A percentile compares a stretch with the other conserved stretches of the same genome.
These are phyloP conservation scores for Bryopsis sp. DNA, from an alignment of 139 green algal genomes.

Conservation along the genomic window DNA sequence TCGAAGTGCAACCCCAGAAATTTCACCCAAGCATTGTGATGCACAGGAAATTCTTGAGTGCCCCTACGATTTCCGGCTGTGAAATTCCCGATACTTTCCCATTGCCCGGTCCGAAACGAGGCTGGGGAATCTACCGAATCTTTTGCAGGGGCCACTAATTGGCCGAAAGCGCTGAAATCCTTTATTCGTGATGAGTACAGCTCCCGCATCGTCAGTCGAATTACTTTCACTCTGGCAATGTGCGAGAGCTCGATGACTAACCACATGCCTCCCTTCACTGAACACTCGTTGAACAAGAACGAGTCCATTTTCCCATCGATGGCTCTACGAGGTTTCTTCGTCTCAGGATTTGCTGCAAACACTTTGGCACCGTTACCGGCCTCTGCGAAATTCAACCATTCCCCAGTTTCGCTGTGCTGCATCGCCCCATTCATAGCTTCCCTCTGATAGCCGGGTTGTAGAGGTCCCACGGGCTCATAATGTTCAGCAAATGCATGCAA, in stretches of 20 bases:
- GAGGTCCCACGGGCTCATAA: no score
- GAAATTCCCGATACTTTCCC: constrained; percentile 66
- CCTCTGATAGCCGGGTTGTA: no score
- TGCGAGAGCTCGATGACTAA: constrained; percentile 73
- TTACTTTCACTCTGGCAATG: constrained; percentile 43
- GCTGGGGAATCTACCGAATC: constrained; percentile 1
- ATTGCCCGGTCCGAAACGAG: constrained; percentile 39
- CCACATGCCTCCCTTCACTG: constrained; percentile 60
- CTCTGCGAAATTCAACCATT: constrained; percentile 36
- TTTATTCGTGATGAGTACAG: constrained; percentile 64
- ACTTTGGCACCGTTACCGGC: constrained; percentile 57
- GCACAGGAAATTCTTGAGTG: constrained; percentile 52
- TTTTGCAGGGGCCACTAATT: constrained; percentile 8
- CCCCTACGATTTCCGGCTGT: constrained; percentile 61
- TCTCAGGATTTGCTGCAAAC: constrained; percentile 67
- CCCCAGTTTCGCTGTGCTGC: constrained; percentile 1
- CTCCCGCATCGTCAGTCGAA: constrained; percentile 66
- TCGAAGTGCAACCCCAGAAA: constrained; percentile 70
- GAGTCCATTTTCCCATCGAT: constrained; percentile 75
- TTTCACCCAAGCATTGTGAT: constrained; percentile 23
- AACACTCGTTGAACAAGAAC: constrained; percentile 75
- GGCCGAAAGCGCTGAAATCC: constrained; percentile 50
- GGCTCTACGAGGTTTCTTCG: constrained; percentile 45
- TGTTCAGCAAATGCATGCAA: no score
- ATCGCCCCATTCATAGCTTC: no score